A percentile compares a stretch with the other conserved stretches of the same genome.
These are phyloP conservation scores for Dendrobium nobile DNA, from an alignment of 106 monocot species.

Conservation along the genomic window DNA sequence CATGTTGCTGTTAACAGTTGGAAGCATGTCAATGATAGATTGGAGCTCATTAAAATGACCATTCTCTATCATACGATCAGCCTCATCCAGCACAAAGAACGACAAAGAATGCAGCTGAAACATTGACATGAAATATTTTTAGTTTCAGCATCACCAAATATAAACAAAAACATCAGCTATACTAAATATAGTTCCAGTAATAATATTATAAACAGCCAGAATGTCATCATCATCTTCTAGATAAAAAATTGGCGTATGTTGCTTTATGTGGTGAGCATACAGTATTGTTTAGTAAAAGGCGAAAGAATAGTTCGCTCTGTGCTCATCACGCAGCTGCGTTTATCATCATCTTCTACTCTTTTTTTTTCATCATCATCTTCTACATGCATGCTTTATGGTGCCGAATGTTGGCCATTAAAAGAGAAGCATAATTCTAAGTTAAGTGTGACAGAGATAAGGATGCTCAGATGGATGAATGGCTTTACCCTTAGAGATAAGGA, in stretches of 20 bases:
- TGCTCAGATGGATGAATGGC: too few relatives aligned
- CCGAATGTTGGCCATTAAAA: too few relatives aligned
- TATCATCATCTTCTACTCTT: too few relatives aligned
- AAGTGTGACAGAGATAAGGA: too few relatives aligned
- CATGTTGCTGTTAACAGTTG: conserved; percentile 20
- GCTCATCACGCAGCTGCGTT: conserved; percentile 35
- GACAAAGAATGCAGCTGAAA: conserved; percentile 82
- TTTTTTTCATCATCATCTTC: too few relatives aligned
- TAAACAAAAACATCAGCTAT: background rate
- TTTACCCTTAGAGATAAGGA: too few relatives aligned
- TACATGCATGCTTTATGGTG: too few relatives aligned
- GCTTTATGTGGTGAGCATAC: too few relatives aligned
- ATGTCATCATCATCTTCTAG: background rate
- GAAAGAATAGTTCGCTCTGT: conserved; percentile 67
- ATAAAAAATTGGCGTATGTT: too few relatives aligned
- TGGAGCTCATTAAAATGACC: conserved; percentile 95
- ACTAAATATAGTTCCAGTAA: background rate
- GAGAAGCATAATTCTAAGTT: too few relatives aligned
- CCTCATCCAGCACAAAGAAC: conserved; percentile 97
- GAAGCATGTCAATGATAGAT: conserved; percentile 92
- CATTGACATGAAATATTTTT: background rate
- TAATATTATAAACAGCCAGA: background rate
- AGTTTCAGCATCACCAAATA: background rate
- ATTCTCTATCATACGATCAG: conserved; percentile 95
- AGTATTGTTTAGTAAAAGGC: conserved; percentile 35